Evolutionary conservation across 2,329 filamentous ascomycete genomes (phyloP).

Genomic region (Clathrospora elynae): DNA sequence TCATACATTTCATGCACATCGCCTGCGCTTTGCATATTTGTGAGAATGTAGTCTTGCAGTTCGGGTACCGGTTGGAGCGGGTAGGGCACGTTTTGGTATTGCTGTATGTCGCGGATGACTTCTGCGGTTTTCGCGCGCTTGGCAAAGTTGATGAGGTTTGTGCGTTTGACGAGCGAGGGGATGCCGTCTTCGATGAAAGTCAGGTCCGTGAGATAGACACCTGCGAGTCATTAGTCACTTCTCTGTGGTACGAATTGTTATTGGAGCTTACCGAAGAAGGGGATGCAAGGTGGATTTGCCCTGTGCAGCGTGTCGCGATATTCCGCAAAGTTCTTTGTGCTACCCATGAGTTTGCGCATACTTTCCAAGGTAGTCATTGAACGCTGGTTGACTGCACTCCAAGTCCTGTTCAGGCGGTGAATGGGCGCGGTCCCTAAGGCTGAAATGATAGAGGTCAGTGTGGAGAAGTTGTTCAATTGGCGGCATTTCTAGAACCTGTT

Average conservation of each 20-base stretch:
- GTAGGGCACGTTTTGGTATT: conserved; percentile 98
- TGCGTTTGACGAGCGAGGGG: conserved; percentile 93
- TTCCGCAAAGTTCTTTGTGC: conserved; percentile 96
- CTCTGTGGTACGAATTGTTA: not conserved
- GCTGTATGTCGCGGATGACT: conserved; percentile 97
- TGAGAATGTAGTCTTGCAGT: conserved; percentile 94
- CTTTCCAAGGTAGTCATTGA: conserved; percentile 80
- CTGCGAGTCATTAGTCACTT: conserved; percentile 53
- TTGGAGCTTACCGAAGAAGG: conserved; percentile 84
- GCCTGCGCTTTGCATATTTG: conserved; percentile 91
- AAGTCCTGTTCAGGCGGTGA: conserved; percentile 88
- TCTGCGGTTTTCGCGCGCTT: conserved; percentile 98
- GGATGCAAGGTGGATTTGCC: conserved; percentile 95
- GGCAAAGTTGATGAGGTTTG: conserved; percentile 96
- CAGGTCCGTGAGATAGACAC: conserved; percentile 94
- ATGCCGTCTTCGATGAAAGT: conserved; percentile 99
- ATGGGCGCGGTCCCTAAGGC: conserved; percentile 94
- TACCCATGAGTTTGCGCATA: conserved; percentile 94
- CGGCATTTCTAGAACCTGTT: conserved; percentile 78
- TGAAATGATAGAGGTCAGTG: conserved; percentile 95
- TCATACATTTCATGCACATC: conserved; percentile 99
- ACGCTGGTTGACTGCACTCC: conserved; percentile 88
- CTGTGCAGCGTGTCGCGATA: conserved; percentile 92
- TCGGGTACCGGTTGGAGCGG: conserved; percentile 86
- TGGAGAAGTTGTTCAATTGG: conserved; percentile 92